A percentile compares a stretch with the other conserved stretches of the same genome.
Conservation (phyloP, 805 yeast genomes). For the Saturnispora galanensis region DNA sequence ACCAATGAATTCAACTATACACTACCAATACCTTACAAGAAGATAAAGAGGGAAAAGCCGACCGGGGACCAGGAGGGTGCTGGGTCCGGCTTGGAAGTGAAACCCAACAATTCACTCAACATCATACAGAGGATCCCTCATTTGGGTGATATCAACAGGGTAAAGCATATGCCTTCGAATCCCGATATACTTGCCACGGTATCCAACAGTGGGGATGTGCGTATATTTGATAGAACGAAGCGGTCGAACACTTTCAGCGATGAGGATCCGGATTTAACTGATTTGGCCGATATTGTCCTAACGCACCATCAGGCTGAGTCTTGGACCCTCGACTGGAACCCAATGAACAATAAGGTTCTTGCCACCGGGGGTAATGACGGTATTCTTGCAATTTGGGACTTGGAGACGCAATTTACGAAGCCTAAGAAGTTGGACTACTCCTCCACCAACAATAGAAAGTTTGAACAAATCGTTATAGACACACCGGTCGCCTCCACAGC, state of each 20-base stretch:
- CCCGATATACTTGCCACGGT: slow-evolving; percentile 73
- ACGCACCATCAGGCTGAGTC: slow-evolving; percentile 40
- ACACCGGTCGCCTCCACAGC: slow-evolving; percentile 16
- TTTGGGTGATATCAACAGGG: slow-evolving; percentile 62
- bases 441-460: slow-evolving; percentile 5
- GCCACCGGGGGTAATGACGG: slow-evolving; percentile 60
- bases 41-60: background rate
- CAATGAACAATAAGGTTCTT: slow-evolving; percentile 46
- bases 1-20: slow-evolving; percentile 24
- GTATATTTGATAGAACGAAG: slow-evolving; percentile 74
- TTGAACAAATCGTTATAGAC: slow-evolving; percentile 7
- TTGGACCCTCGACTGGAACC: slow-evolving; percentile 71
- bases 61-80: background rate
- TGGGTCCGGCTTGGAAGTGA: background rate
- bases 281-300: slow-evolving; percentile 20
- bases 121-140: slow-evolving; percentile 53
- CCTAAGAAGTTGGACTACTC: slow-evolving; percentile 13
- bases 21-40: slow-evolving; percentile 8
- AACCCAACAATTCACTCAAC: slow-evolving; percentile 11
- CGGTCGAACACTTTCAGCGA: slow-evolving; percentile 44
- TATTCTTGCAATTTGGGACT: slow-evolving; percentile 55
- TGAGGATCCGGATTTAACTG: slow-evolving; percentile 8
- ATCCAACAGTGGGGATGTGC: slow-evolving; percentile 54
- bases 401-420: slow-evolving; percentile 24
- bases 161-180: slow-evolving; percentile 73